Base-by-base conservation (phyloP, 495 filamentous ascomycete genomes). In the Rhypophila decipiens region DNA sequence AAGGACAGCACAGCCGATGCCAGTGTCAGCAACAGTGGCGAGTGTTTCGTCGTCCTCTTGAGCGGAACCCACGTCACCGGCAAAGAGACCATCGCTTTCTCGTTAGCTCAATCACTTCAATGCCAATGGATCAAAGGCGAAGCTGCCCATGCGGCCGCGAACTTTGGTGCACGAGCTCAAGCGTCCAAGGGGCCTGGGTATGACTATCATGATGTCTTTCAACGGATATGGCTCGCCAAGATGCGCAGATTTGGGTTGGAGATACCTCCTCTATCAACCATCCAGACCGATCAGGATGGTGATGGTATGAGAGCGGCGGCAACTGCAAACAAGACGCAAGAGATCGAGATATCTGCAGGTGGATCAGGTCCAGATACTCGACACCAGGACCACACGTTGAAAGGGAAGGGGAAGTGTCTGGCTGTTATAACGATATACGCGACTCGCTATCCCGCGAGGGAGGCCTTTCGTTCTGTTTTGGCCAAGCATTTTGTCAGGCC, bases 61-160 rank as follows among this genome's bases (percentile, higher is more conserved):
- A 42, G 36, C 4, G 45, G 45, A 29, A 49, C 46, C n/a, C 46
- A 49, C 29, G 39, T 42, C 24, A 49, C 46, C 38, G 46, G 46
- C 22, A 49, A 49, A 27, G 39, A 49, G n/a, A 43, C 46, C 13
- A 38, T 49, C 19, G 39, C 39, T n/a, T 17, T 49, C 11, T 23
- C 39, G 17, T 23, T 49, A 8, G 35, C 46, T 10, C 5, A 34
- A 12, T 4, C 38, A 17, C 24, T 49, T 29, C 17, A 5, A 38
- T 42, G 37, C 31, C 38, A 38, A 12, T 42, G 46, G 46, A 10
- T 49, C n/a, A 49, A 49, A 38, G 38, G 22, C 38, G 46, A 49
- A 36, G 17, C 15, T 7, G 39, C 18, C 2, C 46, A 42, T 23
- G 15, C 5, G 17, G 17, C 22, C 20, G 38, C 46, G 1, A 18